Evolutionary conservation across 306 rosid genomes (phyloP), one percentile per base, ranked within the genome.

Genomic region (Lagenaria siceraria): DNA sequence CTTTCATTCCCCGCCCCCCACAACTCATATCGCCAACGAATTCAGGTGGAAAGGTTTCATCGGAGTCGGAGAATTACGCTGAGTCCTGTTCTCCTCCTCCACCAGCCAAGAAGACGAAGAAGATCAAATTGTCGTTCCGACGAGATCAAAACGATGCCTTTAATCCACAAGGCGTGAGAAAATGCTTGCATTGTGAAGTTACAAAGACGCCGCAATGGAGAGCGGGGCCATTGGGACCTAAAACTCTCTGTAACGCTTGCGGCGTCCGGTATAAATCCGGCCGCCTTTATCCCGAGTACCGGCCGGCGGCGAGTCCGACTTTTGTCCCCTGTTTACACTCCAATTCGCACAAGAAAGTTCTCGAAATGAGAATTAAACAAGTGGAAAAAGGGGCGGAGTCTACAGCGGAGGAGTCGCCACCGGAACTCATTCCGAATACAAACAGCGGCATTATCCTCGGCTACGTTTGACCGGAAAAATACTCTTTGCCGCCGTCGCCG

Each of bases 191-290:
- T 82, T 95, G 98, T 78, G 98, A 95, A 87, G 89, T 95, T 60
- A 95, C 97, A 14, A 95, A 95, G 90, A 95, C 97, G 31, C 99
- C 98, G 33, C 97, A 95, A 72, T 95, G 99, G 99, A 84, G 99
- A 82, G 99, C 99, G 17, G 99, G 99, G 8, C 99, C 99, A 51
- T 82, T 92, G 90, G 98, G 97, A 69, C 99, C 97, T 0, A 95
- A 95, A 88, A 92, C 97, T 66, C 92, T 95, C 2, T 95, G 99
- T 85, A 95, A 95, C 61, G 99, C 99, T 0, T 95, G 99, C 19
- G 97, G 99, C 13, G 99, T 95, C 21, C 93, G 97, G 49, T 89
- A 80, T 87, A 95, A 95, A 80, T 95, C 99, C 0, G 97, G 99
- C 12, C 81, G 98, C 74, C 98, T 95, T 81, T 95, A 80, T 89